Evolutionary conservation across 164 flowering plant genomes (phyloP).

Genomic region (Pachysandra terminalis): DNA sequence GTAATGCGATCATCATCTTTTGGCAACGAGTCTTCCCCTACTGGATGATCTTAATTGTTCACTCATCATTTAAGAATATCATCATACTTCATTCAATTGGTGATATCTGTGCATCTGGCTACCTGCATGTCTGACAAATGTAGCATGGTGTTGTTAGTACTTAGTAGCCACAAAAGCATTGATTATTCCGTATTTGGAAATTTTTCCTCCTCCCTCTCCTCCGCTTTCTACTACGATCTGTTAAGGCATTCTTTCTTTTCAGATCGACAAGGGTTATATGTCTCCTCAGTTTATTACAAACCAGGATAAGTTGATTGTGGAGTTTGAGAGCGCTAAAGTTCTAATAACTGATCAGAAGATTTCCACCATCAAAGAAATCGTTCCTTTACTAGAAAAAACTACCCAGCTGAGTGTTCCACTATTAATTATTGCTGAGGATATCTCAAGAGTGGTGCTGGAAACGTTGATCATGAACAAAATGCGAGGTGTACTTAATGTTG

Average conservation of each 20-base stretch:
- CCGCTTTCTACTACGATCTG: not conserved
- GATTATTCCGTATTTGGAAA: not conserved
- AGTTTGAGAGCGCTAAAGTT: not conserved
- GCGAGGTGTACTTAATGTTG: constrained; percentile 52
- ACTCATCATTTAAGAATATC: not conserved
- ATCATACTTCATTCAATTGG: not conserved
- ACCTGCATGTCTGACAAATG: not conserved
- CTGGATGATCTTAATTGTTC: not conserved
- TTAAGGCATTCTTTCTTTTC: constrained; percentile 7
- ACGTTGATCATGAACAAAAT: constrained; percentile 61
- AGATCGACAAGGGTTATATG: not conserved
- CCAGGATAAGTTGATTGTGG: not conserved
- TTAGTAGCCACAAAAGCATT: not conserved
- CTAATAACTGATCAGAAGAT: not conserved
- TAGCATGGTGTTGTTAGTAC: not conserved
- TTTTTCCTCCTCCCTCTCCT: not conserved
- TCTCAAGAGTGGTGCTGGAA: constrained; percentile 65
- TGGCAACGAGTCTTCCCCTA: not conserved
- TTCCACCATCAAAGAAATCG: not conserved
- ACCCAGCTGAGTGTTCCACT: constrained; percentile 26
- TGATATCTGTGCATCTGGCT: not conserved
- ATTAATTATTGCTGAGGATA: constrained; percentile 63
- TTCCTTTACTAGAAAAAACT: not conserved
- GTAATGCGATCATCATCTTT: not conserved
- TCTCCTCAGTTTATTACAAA: constrained; percentile 3